Evolutionary conservation across 2,329 filamentous ascomycete species (phyloP).

Genomic region (Periconia sp.): DNA sequence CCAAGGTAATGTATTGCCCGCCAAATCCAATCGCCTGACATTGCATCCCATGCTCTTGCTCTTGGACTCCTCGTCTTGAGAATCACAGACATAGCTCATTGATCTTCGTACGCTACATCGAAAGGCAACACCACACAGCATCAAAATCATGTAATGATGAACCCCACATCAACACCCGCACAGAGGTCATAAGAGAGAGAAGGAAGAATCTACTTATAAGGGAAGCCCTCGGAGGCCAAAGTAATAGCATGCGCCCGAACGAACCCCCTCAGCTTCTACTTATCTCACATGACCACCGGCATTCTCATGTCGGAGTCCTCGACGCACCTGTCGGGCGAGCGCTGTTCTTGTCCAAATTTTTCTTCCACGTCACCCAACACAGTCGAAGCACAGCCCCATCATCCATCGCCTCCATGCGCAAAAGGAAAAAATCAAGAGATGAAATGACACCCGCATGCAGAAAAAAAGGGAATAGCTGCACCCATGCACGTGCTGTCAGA

Average conservation of each 20-base stretch:
- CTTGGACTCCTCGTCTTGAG: background rate
- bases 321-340: constrained; percentile 1
- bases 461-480: constrained; percentile 20
- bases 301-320: constrained; percentile 12
- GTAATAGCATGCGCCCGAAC: constrained; percentile 24
- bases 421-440: constrained; percentile 9
- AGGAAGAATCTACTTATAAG: constrained; percentile 25
- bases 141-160: background rate
- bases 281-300: constrained; percentile 2
- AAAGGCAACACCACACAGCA: background rate
- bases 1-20: background rate
- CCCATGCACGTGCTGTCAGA: constrained; percentile 26
- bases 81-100: background rate
- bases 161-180: constrained; percentile 5
- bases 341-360: constrained; percentile 4
- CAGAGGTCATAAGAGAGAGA: constrained; percentile 22
- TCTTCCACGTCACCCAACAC: constrained; percentile 6
- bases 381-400: constrained; percentile 1
- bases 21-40: background rate
- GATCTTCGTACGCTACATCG: background rate
- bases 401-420: constrained; percentile 8
- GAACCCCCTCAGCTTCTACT: constrained; percentile 10
- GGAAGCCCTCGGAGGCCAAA: constrained; percentile 19
- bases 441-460: constrained; percentile 39
- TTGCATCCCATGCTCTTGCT: background rate